phyloP scores from a whole-genome alignment of 176 grass and related monocot species.

The Pontederia paniculata region DNA sequence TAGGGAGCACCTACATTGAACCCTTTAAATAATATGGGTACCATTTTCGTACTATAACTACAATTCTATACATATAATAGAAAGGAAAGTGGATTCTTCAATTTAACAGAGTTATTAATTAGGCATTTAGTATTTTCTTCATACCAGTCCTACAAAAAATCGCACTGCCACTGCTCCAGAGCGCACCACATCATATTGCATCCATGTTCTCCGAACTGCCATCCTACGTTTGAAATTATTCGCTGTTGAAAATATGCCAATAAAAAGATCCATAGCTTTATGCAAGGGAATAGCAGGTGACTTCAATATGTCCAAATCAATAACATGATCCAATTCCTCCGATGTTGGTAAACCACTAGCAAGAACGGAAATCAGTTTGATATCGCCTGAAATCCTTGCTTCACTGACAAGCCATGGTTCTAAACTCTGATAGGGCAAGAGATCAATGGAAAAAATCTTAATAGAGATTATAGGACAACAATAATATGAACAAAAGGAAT shows the following conservation, averaged over 20 bases:
- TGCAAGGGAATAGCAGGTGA: slow-evolving; percentile 48
- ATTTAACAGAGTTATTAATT: background rate
- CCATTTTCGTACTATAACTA: too few relatives aligned
- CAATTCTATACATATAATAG: too few relatives aligned
- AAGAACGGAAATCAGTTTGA: slow-evolving; percentile 86
- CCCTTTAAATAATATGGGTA: too few relatives aligned
- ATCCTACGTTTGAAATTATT: slow-evolving; percentile 99
- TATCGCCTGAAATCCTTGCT: slow-evolving; percentile 79
- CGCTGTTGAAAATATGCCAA: slow-evolving; percentile 87
- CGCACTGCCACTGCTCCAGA: slow-evolving; percentile 56
- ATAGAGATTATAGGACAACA: background rate
- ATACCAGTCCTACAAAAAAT: slow-evolving; percentile 99
- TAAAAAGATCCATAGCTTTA: slow-evolving; percentile 64
- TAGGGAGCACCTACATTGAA: too few relatives aligned
- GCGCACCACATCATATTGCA: slow-evolving; percentile 89
- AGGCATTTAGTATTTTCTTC: slow-evolving; percentile 4
- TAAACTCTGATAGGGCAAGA: slow-evolving; percentile 46
- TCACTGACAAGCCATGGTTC: slow-evolving; percentile 92
- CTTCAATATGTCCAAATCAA: slow-evolving; percentile 65
- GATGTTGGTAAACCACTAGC: slow-evolving; percentile 93
- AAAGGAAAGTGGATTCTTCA: background rate
- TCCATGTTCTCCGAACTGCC: slow-evolving; percentile 96
- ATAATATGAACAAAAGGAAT: background rate
- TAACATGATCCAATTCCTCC: slow-evolving; percentile 83
- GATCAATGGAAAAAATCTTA: slow-evolving; percentile 15